phyloP scores from a whole-genome alignment of 345 rosid genomes.

The Eucalyptus albens region DNA sequence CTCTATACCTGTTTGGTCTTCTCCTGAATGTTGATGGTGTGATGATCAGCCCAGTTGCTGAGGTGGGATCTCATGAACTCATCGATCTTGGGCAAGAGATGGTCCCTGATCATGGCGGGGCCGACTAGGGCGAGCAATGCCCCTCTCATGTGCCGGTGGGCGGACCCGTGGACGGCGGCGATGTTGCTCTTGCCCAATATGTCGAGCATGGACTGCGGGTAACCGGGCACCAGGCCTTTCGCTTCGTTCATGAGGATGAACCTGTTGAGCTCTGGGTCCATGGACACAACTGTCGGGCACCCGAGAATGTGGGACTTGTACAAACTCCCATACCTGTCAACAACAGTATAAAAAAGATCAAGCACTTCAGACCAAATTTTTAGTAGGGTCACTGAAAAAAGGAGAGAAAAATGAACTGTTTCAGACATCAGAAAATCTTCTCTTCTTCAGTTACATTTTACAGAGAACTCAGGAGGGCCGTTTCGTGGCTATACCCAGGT shows the following conservation, averaged over 20 bases:
- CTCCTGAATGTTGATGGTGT: constrained; percentile 55
- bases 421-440: neutral
- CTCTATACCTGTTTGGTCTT: constrained; percentile 56
- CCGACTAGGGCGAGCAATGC: constrained; percentile 49
- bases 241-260: constrained; percentile 72
- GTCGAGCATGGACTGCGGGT: constrained; percentile 82
- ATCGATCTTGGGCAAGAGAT: constrained; percentile 52
- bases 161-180: constrained; percentile 70
- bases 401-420: neutral
- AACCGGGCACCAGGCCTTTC: constrained; percentile 85
- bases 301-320: constrained; percentile 86
- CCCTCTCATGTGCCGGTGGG: constrained; percentile 65
- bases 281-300: constrained; percentile 63
- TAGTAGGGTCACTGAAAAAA: neutral
- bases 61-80: constrained; percentile 47
- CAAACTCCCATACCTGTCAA: constrained; percentile 57
- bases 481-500: neutral
- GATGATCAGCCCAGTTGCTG: constrained; percentile 29
- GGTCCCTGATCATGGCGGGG: constrained; percentile 43
- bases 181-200: constrained; percentile 66
- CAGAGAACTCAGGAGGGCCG: neutral
- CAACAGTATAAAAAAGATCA: neutral
- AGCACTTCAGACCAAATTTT: neutral
- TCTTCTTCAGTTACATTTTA: neutral
- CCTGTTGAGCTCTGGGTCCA: constrained; percentile 77